Evolutionary conservation across 2,329 filamentous ascomycete genomes (phyloP).

Genomic region (Sclerotinia minor): DNA sequence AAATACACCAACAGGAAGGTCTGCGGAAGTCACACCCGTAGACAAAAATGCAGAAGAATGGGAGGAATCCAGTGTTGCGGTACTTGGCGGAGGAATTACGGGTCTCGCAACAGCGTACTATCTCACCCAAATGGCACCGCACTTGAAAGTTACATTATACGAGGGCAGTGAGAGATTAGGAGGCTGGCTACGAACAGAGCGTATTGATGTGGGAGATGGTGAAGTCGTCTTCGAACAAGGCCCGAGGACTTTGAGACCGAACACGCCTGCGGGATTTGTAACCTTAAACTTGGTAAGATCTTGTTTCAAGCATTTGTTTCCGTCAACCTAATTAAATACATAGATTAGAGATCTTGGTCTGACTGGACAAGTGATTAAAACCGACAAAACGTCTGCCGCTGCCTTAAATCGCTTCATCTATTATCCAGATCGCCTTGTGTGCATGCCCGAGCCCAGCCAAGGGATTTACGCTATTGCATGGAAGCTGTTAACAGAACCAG

Average conservation of each 20-base stretch:
- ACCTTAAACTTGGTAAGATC: slow-evolving; percentile 33
- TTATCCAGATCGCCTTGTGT: slow-evolving; percentile 79
- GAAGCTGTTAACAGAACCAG: slow-evolving; percentile 52
- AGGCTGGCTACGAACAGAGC: slow-evolving; percentile 78
- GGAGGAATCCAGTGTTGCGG: slow-evolving; percentile 50
- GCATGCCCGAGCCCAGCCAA: slow-evolving; percentile 52
- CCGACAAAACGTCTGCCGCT: slow-evolving; percentile 50
- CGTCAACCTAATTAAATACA: slow-evolving; percentile 23
- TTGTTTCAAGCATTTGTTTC: slow-evolving; percentile 25
- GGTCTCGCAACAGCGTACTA: slow-evolving; percentile 79
- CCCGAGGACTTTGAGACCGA: slow-evolving; percentile 55
- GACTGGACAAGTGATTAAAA: slow-evolving; percentile 56
- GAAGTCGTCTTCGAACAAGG: slow-evolving; percentile 79
- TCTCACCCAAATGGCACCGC: slow-evolving; percentile 66
- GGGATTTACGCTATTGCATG: slow-evolving; percentile 40
- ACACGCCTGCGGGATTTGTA: slow-evolving; percentile 32
- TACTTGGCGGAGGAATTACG: slow-evolving; percentile 81
- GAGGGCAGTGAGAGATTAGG: slow-evolving; percentile 71
- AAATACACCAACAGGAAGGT: neutral
- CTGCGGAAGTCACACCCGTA: neutral
- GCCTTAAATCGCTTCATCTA: slow-evolving; percentile 76
- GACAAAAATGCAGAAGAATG: neutral
- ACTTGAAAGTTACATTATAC: slow-evolving; percentile 75
- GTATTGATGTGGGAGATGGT: slow-evolving; percentile 58
- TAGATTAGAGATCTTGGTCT: slow-evolving; percentile 61